phyloP scores from a whole-genome alignment of 2,329 filamentous ascomycete genomes.

The Colletotrichum tanaceti region DNA sequence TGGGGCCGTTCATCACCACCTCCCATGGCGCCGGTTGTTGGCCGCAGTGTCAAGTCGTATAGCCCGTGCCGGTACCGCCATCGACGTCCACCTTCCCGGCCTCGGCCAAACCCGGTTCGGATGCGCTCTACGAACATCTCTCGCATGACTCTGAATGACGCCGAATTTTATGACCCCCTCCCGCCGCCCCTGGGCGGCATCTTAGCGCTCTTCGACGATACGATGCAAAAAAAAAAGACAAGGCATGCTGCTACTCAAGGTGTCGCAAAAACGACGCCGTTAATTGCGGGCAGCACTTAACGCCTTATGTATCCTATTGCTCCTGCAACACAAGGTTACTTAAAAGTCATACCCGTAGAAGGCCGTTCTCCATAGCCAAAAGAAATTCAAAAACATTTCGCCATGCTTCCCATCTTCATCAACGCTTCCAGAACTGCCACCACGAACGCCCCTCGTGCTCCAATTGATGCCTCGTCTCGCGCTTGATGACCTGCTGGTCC shows the following conservation, averaged over 20 bases:
- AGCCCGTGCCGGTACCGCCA: neutral
- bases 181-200: neutral
- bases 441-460: conserved; percentile 51
- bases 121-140: neutral
- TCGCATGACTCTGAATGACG: neutral
- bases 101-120: neutral
- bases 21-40: neutral
- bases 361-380: neutral
- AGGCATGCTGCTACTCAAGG: neutral
- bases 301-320: no score
- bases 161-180: neutral
- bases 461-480: conserved; percentile 48
- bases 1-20: neutral
- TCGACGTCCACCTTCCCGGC: no score
- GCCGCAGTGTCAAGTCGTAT: neutral
- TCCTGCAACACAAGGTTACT: no score
- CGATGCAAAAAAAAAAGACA: neutral
- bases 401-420: conserved; percentile 31
- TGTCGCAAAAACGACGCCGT: no score
- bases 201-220: neutral
- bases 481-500: conserved; percentile 62
- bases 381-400: neutral
- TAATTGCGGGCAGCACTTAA: no score
- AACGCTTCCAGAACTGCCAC: conserved; percentile 72
- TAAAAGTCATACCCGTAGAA: conserved; percentile 3